Conservation (phyloP, 176 grass and related monocot species). For the Miscanthus lutarioriparius region DNA sequence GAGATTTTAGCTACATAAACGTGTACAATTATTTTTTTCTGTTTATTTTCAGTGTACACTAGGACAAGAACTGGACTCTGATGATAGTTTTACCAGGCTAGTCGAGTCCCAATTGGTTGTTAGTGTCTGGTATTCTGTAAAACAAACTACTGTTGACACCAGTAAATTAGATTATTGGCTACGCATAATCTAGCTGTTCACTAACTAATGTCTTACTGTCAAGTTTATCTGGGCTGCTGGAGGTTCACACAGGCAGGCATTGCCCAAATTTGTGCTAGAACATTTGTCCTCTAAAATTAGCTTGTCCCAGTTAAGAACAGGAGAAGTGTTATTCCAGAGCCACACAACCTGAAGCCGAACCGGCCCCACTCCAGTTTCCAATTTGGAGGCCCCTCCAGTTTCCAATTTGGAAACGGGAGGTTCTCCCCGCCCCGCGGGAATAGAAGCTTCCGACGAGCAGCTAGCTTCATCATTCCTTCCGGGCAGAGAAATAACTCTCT, state of each 20-base stretch:
- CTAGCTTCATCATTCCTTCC: not conserved
- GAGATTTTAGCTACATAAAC: not conserved
- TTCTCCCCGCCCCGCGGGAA: not conserved
- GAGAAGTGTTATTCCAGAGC: conserved; percentile 33
- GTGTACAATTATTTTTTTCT: conserved; percentile 34
- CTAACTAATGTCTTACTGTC: not conserved
- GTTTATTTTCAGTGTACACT: conserved; percentile 29
- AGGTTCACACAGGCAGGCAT: conserved; percentile 3
- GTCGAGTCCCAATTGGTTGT: conserved; percentile 1
- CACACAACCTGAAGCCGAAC: conserved; percentile 35
- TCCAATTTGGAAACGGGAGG: conserved; percentile 54
- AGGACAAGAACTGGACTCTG: conserved; percentile 4
- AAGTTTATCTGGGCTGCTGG: not conserved
- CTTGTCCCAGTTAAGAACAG: conserved; percentile 40
- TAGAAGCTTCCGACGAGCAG: conserved; percentile 15
- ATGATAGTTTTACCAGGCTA: not conserved
- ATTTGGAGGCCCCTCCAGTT: conserved; percentile 39
- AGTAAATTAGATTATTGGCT: conserved; percentile 28
- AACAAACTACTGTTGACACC: not conserved
- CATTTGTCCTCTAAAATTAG: conserved; percentile 48
- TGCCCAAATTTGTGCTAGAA: conserved; percentile 17
- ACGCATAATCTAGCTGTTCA: conserved; percentile 3
- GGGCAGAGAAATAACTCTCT: not conserved
- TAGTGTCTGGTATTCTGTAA: conserved; percentile 18
- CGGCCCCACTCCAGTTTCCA: conserved; percentile 38